These are phyloP conservation scores for Trichophyton equinum DNA, from an alignment of 2,329 filamentous ascomycete genomes.

Conservation along the genomic window DNA sequence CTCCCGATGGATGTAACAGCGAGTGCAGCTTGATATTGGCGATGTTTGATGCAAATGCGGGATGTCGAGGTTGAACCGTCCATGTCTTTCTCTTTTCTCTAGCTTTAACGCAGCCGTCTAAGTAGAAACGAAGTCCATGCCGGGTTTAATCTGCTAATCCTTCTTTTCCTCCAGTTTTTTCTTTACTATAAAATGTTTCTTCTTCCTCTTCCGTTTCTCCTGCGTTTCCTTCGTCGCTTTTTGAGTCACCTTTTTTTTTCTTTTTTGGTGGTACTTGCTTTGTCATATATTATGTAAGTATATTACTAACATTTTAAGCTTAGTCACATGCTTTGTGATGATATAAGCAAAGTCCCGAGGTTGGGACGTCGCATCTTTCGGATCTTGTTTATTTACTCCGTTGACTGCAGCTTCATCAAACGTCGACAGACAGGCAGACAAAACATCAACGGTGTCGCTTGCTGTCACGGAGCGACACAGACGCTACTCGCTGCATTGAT, in stretches of 20 bases:
- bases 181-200: not conserved
- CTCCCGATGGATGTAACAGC: not conserved
- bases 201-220: not conserved
- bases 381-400: not conserved
- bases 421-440: too few species aligned
- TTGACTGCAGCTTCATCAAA: not conserved
- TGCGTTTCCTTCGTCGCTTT: not conserved
- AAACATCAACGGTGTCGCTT: too few species aligned
- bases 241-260: not conserved
- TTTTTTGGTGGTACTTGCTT: not conserved
- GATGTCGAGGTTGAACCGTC: not conserved
- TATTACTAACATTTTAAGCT: not conserved
- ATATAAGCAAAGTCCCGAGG: not conserved
- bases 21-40: not conserved
- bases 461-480: too few species aligned
- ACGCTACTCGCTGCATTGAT: too few species aligned
- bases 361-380: not conserved
- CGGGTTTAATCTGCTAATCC: not conserved
- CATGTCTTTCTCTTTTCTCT: not conserved
- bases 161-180: not conserved
- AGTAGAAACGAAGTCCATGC: not conserved
- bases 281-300: not conserved
- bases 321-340: slow-evolving; percentile 1
- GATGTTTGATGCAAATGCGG: not conserved
- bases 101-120: not conserved